Evolutionary conservation across 2,329 filamentous ascomycete species (phyloP).

Genomic region (Zopfia rhizophila): DNA sequence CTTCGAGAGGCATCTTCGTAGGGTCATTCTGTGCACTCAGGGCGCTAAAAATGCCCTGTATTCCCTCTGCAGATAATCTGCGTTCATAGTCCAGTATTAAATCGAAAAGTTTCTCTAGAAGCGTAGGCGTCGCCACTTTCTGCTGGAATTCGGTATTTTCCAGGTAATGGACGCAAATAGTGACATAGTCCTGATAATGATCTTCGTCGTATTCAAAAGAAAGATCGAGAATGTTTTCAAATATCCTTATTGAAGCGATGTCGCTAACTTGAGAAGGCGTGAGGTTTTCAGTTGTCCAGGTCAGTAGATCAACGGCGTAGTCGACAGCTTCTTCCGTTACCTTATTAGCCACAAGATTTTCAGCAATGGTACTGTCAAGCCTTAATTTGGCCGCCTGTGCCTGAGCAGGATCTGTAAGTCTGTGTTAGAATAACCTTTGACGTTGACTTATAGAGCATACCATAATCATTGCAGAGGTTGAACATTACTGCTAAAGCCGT

Average conservation of each 20-base stretch:
- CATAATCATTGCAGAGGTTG: conserved; percentile 57
- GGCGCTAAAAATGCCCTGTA: conserved; percentile 39
- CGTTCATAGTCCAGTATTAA: conserved; percentile 45
- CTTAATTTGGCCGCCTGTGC: conserved; percentile 44
- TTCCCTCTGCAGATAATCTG: conserved; percentile 37
- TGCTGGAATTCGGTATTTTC: conserved; percentile 48
- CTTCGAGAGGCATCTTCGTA: conserved; percentile 34
- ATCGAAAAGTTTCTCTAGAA: conserved; percentile 39
- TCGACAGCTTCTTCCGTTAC: conserved; percentile 45
- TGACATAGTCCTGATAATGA: conserved; percentile 45
- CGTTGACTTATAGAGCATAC: conserved; percentile 28
- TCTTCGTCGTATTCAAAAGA: conserved; percentile 44
- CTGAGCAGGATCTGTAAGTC: conserved; percentile 44
- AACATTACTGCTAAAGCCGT: conserved; percentile 54
- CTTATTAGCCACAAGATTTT: conserved; percentile 33
- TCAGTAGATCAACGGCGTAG: conserved; percentile 47
- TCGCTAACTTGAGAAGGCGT: conserved; percentile 46
- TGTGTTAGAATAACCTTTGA: conserved; percentile 21
- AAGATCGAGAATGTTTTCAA: conserved; percentile 39
- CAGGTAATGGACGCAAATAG: conserved; percentile 47
- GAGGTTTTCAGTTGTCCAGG: conserved; percentile 49
- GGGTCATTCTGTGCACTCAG: conserved; percentile 38
- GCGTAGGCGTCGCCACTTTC: conserved; percentile 41
- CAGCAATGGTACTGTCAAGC: conserved; percentile 43
- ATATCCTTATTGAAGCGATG: conserved; percentile 38